Conservation (phyloP, 305 asterid species). For the Fraxinus dipetala region DNA sequence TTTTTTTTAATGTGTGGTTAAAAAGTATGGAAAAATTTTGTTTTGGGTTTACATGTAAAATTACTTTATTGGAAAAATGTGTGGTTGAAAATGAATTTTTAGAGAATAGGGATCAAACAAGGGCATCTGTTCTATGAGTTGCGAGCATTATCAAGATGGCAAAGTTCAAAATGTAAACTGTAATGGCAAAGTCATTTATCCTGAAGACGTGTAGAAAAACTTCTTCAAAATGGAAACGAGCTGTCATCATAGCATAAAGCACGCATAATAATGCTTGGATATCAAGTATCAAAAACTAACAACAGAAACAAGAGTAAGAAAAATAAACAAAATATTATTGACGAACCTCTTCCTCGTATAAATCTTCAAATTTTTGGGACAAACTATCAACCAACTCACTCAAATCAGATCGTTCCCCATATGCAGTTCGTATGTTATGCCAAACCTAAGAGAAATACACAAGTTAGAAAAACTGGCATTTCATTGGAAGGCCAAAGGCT, state of each 20-base stretch:
- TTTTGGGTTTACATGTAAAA: not conserved
- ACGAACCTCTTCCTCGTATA: constrained; percentile 75
- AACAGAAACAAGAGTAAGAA: not conserved
- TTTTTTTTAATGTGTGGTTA: not conserved
- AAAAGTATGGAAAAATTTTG: too few relatives aligned
- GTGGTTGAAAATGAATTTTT: not conserved
- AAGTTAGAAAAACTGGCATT: constrained; percentile 21
- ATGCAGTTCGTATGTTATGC: constrained; percentile 67
- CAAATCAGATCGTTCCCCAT: constrained; percentile 61
- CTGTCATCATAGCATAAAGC: not conserved
- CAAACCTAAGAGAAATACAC: constrained; percentile 53
- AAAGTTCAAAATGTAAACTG: not conserved
- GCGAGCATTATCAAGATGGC: not conserved
- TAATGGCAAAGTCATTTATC: not conserved
- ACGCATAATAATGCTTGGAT: not conserved
- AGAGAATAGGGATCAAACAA: not conserved
- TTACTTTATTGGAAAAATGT: not conserved
- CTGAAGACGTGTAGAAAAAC: not conserved
- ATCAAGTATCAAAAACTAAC: not conserved
- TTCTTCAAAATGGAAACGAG: not conserved
- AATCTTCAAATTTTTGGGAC: constrained; percentile 62
- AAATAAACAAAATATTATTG: constrained; percentile 17
- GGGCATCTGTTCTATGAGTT: not conserved
- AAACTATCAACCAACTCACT: constrained; percentile 56
- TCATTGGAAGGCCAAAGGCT: not conserved